Percentiles rank a stretch among this genome's conserved stretches.
Evolutionary conservation across 345 rosid genomes (phyloP).

Genomic region (Eucalyptus pauciflora): DNA sequence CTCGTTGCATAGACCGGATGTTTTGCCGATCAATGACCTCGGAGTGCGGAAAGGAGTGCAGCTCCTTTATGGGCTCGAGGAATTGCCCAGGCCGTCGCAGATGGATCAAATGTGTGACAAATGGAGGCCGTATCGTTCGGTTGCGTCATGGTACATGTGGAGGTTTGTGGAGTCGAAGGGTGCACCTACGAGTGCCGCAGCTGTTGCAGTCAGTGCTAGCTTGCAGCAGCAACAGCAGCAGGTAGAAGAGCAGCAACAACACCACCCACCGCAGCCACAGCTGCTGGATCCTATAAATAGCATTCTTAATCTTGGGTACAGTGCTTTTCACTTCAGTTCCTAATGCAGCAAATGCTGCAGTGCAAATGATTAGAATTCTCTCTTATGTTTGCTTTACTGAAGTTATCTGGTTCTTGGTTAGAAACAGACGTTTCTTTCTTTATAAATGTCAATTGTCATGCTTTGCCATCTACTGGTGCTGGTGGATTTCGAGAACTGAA

Average conservation of each 20-base stretch:
- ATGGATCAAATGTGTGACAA: slow-evolving; percentile 86
- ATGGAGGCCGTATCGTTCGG: slow-evolving; percentile 97
- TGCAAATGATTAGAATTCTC: neutral
- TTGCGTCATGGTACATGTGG: slow-evolving; percentile 91
- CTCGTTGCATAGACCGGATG: slow-evolving; percentile 95
- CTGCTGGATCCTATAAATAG: slow-evolving; percentile 80
- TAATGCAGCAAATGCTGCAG: neutral
- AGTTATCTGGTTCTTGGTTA: neutral
- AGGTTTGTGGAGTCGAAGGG: slow-evolving; percentile 70
- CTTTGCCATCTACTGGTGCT: neutral
- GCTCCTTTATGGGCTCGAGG: slow-evolving; percentile 58
- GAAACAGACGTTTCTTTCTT: neutral
- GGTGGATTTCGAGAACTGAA: neutral
- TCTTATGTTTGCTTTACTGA: neutral
- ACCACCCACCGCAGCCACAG: slow-evolving; percentile 48
- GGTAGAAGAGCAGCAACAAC: slow-evolving; percentile 21
- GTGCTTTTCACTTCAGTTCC: slow-evolving; percentile 8
- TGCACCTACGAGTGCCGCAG: slow-evolving; percentile 49
- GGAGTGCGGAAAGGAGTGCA: slow-evolving; percentile 92
- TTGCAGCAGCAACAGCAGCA: slow-evolving; percentile 40
- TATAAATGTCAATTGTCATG: neutral
- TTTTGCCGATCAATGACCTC: slow-evolving; percentile 82
- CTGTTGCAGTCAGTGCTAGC: slow-evolving; percentile 35
- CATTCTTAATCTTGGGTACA: slow-evolving; percentile 81
- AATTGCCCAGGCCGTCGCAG: slow-evolving; percentile 87